Conservation (phyloP, 768 basidiomycete species). For the Obba rivulosa region DNA sequence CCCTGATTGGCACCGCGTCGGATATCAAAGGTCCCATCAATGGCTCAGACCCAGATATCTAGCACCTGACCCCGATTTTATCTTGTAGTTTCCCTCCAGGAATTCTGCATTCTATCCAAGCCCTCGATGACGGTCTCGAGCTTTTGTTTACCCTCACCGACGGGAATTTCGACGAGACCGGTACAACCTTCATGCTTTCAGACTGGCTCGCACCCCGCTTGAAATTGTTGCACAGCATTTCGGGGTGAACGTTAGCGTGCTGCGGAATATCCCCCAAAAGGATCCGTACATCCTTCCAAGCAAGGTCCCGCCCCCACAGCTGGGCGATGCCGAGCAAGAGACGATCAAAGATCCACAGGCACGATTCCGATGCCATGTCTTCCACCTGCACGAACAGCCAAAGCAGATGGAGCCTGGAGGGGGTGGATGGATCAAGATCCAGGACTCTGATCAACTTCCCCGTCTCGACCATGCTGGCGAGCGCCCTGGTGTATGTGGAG, state of each 20-base stretch:
- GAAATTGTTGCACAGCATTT: constrained; percentile 22
- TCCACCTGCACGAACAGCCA: constrained; percentile 17
- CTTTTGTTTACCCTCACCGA: constrained; percentile 22
- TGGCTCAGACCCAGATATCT: constrained; percentile 18
- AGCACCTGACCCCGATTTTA: too few relatives aligned
- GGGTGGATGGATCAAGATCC: constrained; percentile 22
- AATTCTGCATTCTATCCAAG: constrained; percentile 21
- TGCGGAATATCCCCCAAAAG: constrained; percentile 17
- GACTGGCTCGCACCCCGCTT: constrained; percentile 24
- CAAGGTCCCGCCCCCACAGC: constrained; percentile 14
- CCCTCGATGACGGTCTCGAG: constrained; percentile 21
- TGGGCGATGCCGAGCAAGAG: constrained; percentile 14
- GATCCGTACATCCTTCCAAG: constrained; percentile 20
- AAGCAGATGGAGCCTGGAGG: constrained; percentile 17
- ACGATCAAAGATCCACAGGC: constrained; percentile 14
- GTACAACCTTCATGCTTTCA: constrained; percentile 24
- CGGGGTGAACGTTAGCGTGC: constrained; percentile 15
- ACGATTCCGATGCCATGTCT: constrained; percentile 15
- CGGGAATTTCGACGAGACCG: constrained; percentile 23
- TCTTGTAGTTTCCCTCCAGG: constrained; percentile 23
- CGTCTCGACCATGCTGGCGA: constrained; percentile 15
- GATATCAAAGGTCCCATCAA: constrained; percentile 20
- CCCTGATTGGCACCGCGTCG: constrained; percentile 17
- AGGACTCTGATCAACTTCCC: constrained; percentile 23
- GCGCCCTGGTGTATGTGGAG: constrained; percentile 20